Conservation (phyloP, 164 flowering plant species). For the Magnolia sinica region DNA sequence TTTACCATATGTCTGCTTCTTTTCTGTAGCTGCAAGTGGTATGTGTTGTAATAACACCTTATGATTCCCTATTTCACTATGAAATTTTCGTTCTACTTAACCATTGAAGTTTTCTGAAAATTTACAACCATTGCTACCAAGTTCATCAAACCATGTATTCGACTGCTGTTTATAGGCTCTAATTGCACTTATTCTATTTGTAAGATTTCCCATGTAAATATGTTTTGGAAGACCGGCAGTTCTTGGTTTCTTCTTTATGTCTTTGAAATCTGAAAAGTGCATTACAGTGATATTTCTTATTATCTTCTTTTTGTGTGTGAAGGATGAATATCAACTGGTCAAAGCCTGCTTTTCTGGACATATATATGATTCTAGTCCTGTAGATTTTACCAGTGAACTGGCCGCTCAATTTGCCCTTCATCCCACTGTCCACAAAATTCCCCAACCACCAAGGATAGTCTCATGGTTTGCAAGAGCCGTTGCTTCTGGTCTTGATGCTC, state of each 20-base stretch:
- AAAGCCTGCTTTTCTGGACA: conserved; percentile 70
- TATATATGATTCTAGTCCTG: conserved; percentile 87
- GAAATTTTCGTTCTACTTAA: neutral
- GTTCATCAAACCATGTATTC: neutral
- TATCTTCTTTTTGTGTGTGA: conserved; percentile 28
- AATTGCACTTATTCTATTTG: neutral
- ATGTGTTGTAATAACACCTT: neutral
- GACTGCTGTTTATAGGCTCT: neutral
- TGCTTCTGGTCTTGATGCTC: conserved; percentile 67
- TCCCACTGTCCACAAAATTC: conserved; percentile 55
- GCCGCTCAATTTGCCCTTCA: conserved; percentile 71
- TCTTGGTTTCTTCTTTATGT: neutral
- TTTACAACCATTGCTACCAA: neutral
- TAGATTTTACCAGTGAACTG: conserved; percentile 83
- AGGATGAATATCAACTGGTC: conserved; percentile 69
- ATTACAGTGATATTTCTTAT: neutral
- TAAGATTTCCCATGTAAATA: neutral
- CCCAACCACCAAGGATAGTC: conserved; percentile 61
- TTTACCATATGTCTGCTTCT: neutral
- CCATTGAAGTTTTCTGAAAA: neutral
- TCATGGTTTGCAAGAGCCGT: conserved; percentile 73
- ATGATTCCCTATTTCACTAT: neutral
- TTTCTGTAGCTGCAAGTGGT: neutral
- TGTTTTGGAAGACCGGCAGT: neutral
- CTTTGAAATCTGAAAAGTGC: neutral